phyloP scores from a whole-genome alignment of 805 yeast species.

The Sugiyamaella floridensis region DNA sequence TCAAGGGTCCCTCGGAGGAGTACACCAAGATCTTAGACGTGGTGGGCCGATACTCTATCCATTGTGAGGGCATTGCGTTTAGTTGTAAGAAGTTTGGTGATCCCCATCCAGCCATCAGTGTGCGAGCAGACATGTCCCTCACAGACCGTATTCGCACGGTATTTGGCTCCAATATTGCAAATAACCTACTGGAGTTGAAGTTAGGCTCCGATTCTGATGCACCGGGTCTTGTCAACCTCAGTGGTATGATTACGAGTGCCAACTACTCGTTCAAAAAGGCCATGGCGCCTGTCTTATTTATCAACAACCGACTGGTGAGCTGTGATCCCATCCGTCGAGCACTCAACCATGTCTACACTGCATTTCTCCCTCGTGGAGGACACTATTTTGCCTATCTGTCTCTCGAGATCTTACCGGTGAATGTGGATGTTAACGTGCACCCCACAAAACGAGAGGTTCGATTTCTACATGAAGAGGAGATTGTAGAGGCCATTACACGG shows the following conservation, averaged over 20 bases:
- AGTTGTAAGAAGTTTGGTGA: slow-evolving; percentile 73
- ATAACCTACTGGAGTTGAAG: slow-evolving; percentile 50
- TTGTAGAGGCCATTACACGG: slow-evolving; percentile 52
- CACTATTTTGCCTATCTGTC: slow-evolving; percentile 73
- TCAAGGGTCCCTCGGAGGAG: slow-evolving; percentile 57
- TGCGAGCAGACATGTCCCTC: slow-evolving; percentile 43
- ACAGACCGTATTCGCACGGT: slow-evolving; percentile 68
- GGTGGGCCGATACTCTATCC: slow-evolving; percentile 75
- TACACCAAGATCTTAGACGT: slow-evolving; percentile 72
- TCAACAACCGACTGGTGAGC: slow-evolving; percentile 73
- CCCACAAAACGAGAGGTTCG: slow-evolving; percentile 93
- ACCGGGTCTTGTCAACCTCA: slow-evolving; percentile 45
- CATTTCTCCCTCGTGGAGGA: slow-evolving; percentile 69
- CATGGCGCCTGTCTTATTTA: slow-evolving; percentile 67
- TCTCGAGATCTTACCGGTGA: slow-evolving; percentile 56
- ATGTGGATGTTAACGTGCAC: slow-evolving; percentile 88
- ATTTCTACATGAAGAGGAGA: slow-evolving; percentile 80
- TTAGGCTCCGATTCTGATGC: slow-evolving; percentile 24
- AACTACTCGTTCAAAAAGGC: slow-evolving; percentile 64
- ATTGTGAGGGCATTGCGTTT: slow-evolving; percentile 61
- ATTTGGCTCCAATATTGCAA: slow-evolving; percentile 64
- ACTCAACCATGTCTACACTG: slow-evolving; percentile 50
- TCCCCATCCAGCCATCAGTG: slow-evolving; percentile 54
- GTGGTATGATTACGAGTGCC: slow-evolving; percentile 63
- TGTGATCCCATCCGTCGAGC: slow-evolving; percentile 78